phyloP scores from a whole-genome alignment of 345 rosid species.

The Eutrema japonicum region DNA sequence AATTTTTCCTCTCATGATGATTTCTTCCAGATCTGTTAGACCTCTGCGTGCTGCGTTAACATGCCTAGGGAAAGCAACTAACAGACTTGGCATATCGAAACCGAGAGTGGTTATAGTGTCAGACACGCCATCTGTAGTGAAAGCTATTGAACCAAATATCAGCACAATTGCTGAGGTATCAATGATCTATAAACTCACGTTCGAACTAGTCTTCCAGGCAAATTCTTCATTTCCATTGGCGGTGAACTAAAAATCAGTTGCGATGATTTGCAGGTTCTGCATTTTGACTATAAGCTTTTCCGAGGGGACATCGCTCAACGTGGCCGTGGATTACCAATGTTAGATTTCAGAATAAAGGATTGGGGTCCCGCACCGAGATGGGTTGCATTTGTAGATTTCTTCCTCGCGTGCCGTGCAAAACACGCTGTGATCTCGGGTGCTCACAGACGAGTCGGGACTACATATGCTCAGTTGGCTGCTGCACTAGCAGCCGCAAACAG shows the following conservation, averaged over 20 bases:
- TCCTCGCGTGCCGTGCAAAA: constrained; percentile 88
- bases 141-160: constrained; percentile 54
- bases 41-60: constrained; percentile 70
- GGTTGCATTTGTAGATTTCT: constrained; percentile 99
- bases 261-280: constrained; percentile 63
- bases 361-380: constrained; percentile 99
- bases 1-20: neutral
- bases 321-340: constrained; percentile 46
- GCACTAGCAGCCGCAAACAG: constrained; percentile 86
- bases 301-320: constrained; percentile 59
- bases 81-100: constrained; percentile 48
- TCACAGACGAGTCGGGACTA: constrained; percentile 88
- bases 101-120: constrained; percentile 82
- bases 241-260: constrained; percentile 28
- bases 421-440: constrained; percentile 85
- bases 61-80: constrained; percentile 66
- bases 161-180: constrained; percentile 85
- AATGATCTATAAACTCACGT: constrained; percentile 7
- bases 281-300: constrained; percentile 75
- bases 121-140: constrained; percentile 79
- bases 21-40: constrained; percentile 72
- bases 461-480: constrained; percentile 88
- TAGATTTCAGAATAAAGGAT: constrained; percentile 81
- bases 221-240: neutral
- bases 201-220: neutral